Percentiles rank a stretch among this genome's conserved stretches.
Evolutionary conservation across 2,329 filamentous ascomycete species (phyloP).

Genomic region (Aspergillus versicolor): DNA sequence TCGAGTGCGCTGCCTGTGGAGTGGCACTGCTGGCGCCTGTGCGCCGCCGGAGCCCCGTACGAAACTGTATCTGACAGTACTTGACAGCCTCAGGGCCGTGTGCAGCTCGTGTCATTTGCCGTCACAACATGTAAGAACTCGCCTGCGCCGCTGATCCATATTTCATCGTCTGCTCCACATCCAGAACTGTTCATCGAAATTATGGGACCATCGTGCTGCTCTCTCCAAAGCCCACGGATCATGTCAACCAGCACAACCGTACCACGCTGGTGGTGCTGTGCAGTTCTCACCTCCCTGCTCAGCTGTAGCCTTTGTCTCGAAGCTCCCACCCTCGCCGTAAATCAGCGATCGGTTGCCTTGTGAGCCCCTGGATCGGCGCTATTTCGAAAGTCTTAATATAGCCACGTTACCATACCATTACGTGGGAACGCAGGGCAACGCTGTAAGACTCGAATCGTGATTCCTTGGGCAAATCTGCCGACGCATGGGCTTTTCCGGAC

Average conservation of each 20-base stretch:
- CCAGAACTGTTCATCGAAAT: conserved; percentile 7
- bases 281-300: not conserved
- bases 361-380: conserved; percentile 4
- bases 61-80: not conserved
- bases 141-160: not conserved
- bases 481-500: not conserved
- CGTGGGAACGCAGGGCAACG: not conserved
- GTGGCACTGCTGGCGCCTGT: conserved; percentile 3
- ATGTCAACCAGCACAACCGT: not conserved
- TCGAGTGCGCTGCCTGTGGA: not conserved
- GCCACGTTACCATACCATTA: conserved; percentile 2
- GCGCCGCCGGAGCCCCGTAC: not conserved
- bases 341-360: not conserved
- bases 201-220: conserved; percentile 8
- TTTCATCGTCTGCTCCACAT: not conserved
- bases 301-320: not conserved
- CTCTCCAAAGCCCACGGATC: not conserved
- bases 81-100: not conserved
- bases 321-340: not conserved
- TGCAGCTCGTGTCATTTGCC: not conserved
- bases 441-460: conserved; percentile 1
- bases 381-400: conserved; percentile 3
- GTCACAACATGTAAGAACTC: not conserved
- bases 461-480: not conserved
- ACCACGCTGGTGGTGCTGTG: not conserved